phyloP scores from a whole-genome alignment of 306 rosid genomes.

The Medicago lupulina region DNA sequence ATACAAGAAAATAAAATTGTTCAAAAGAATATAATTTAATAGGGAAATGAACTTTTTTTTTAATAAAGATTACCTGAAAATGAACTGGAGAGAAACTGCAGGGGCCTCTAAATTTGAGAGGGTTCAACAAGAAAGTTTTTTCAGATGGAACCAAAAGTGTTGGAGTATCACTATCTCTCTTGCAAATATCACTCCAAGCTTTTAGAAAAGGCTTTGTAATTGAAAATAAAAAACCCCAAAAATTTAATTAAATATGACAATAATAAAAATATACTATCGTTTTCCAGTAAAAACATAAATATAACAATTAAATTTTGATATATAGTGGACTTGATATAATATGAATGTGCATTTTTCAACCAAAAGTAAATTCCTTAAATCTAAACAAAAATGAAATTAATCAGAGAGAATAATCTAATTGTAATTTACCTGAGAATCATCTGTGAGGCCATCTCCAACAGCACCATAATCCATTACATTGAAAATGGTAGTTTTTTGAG shows the following conservation, averaged over 20 bases:
- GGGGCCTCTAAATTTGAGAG: slow-evolving; percentile 41
- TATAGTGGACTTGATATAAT: neutral
- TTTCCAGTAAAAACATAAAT: neutral
- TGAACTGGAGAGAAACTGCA: slow-evolving; percentile 17
- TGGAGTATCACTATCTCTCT: neutral
- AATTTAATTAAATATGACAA: too few species aligned
- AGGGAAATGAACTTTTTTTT: too few species aligned
- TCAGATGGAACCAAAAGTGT: slow-evolving; percentile 19
- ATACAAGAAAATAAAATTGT: neutral
- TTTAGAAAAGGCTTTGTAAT: slow-evolving; percentile 25
- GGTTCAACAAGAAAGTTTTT: slow-evolving; percentile 37
- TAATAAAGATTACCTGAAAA: slow-evolving; percentile 24
- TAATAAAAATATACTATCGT: too few species aligned
- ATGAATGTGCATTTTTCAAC: neutral
- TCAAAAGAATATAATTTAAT: neutral
- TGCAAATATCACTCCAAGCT: slow-evolving; percentile 37
- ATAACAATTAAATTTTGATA: too few species aligned
- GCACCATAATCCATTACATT: slow-evolving; percentile 45
- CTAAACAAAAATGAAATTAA: neutral
- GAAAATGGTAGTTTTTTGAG: too few species aligned
- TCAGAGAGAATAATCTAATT: neutral
- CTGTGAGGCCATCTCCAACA: slow-evolving; percentile 34
- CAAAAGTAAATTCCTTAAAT: neutral
- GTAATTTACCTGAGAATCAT: slow-evolving; percentile 41
- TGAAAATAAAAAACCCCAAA: too few species aligned